Evolutionary conservation across 768 basidiomycete species (phyloP).

Genomic region (Cytidiella melzeri): DNA sequence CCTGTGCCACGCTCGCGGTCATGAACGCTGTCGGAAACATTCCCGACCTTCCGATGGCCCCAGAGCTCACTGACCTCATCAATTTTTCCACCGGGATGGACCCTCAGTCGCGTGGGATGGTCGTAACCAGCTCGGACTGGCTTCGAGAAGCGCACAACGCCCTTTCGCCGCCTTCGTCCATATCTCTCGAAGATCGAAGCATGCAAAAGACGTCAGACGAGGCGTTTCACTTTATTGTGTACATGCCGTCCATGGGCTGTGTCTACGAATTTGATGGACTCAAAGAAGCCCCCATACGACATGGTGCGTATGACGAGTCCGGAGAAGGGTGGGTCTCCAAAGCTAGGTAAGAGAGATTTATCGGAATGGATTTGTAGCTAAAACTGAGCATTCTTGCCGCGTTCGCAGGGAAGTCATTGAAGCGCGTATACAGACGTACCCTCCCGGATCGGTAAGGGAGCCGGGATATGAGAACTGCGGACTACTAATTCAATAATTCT

Average conservation of each 20-base stretch:
- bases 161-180: slow-evolving; percentile 83
- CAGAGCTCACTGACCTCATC: slow-evolving; percentile 66
- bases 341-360: slow-evolving; percentile 50
- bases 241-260: slow-evolving; percentile 75
- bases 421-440: slow-evolving; percentile 85
- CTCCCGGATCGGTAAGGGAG: slow-evolving; percentile 70
- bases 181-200: slow-evolving; percentile 80
- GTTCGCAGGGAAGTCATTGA: slow-evolving; percentile 71
- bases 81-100: slow-evolving; percentile 84
- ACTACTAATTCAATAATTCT: neutral
- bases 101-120: slow-evolving; percentile 76
- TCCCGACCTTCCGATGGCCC: slow-evolving; percentile 52
- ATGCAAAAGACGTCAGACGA: slow-evolving; percentile 64
- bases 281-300: slow-evolving; percentile 70
- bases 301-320: slow-evolving; percentile 61
- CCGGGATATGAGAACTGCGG: neutral
- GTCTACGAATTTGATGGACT: slow-evolving; percentile 95
- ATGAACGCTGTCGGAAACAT: slow-evolving; percentile 88
- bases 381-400: slow-evolving; percentile 4
- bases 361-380: neutral
- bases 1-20: slow-evolving; percentile 93
- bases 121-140: slow-evolving; percentile 77
- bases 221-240: slow-evolving; percentile 96
- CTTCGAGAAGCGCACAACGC: slow-evolving; percentile 85
- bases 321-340: slow-evolving; percentile 80